Evolutionary conservation across 2,329 filamentous ascomycete genomes (phyloP).

Genomic region (Coleophoma eucalyptorum): DNA sequence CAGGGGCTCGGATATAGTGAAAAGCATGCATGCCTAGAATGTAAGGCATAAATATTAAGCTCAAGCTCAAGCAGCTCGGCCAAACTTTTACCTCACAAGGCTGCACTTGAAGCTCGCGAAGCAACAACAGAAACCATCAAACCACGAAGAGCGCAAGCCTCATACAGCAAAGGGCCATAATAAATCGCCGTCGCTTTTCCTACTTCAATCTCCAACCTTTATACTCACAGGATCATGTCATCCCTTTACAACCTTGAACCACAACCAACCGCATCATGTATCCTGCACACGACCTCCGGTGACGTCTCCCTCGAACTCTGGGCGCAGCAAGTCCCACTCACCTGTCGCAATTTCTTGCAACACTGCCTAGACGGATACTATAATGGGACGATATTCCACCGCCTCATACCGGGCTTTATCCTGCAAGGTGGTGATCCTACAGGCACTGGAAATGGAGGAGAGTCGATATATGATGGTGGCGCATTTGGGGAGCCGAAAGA

Average conservation of each 20-base stretch:
- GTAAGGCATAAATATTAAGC: no score
- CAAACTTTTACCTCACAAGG: no score
- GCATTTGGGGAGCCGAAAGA: slow-evolving; percentile 49
- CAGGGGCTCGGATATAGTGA: no score
- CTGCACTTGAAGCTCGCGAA: no score
- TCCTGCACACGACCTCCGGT: slow-evolving; percentile 85
- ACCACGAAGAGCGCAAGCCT: no score
- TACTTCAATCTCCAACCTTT: no score
- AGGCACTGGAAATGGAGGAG: slow-evolving; percentile 85
- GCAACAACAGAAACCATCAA: no score
- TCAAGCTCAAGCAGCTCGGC: no score
- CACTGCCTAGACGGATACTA: slow-evolving; percentile 95
- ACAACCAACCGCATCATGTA: slow-evolving; percentile 85
- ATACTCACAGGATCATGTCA: slow-evolving; percentile 57
- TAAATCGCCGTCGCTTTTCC: no score
- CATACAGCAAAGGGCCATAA: no score
- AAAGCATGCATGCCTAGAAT: no score
- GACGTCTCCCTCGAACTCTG: slow-evolving; percentile 91
- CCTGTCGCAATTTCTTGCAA: slow-evolving; percentile 93
- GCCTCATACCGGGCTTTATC: slow-evolving; percentile 86
- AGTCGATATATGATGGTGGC: slow-evolving; percentile 87
- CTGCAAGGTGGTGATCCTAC: slow-evolving; percentile 94
- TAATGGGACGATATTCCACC: slow-evolving; percentile 89
- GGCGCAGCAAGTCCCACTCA: slow-evolving; percentile 87
- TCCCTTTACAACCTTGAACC: slow-evolving; percentile 92